These are phyloP conservation scores for Fulvia fulva DNA, from an alignment of 2,329 filamentous ascomycete genomes.

Conservation along the genomic window DNA sequence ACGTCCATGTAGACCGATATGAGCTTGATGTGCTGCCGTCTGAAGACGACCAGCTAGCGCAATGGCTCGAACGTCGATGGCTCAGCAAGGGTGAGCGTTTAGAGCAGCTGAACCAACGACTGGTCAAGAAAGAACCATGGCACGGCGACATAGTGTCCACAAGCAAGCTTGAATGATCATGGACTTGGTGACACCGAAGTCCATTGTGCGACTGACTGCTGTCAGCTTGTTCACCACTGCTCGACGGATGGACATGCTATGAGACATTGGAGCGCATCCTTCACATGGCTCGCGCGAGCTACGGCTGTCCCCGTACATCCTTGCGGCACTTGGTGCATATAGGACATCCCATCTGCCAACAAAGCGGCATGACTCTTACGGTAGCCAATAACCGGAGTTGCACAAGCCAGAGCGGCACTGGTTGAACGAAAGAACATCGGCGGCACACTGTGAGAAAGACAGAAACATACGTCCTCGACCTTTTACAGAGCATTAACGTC, in stretches of 20 bases:
- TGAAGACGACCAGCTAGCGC: slow-evolving; percentile 28
- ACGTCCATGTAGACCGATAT: slow-evolving; percentile 34
- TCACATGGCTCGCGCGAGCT: neutral
- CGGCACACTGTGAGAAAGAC: no score
- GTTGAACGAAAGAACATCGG: no score
- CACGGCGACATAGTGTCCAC: neutral
- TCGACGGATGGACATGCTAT: neutral
- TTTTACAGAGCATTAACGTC: no score
- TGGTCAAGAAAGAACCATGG: slow-evolving; percentile 17
- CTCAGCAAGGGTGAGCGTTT: slow-evolving; percentile 35
- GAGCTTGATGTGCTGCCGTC: slow-evolving; percentile 28
- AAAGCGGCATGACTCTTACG: no score
- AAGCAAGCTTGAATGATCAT: neutral
- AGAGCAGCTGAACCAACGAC: slow-evolving; percentile 24
- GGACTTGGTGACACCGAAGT: neutral
- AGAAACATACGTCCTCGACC: no score
- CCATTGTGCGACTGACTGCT: neutral
- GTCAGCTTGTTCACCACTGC: neutral
- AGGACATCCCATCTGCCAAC: no score
- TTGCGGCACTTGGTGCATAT: no score
- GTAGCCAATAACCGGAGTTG: no score
- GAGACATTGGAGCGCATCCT: neutral
- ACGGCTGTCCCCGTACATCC: neutral
- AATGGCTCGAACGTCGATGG: slow-evolving; percentile 37
- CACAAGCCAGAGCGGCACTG: no score